Conservation (phyloP, 1,139 yeast genomes). For the Spathaspora sp. region DNA sequence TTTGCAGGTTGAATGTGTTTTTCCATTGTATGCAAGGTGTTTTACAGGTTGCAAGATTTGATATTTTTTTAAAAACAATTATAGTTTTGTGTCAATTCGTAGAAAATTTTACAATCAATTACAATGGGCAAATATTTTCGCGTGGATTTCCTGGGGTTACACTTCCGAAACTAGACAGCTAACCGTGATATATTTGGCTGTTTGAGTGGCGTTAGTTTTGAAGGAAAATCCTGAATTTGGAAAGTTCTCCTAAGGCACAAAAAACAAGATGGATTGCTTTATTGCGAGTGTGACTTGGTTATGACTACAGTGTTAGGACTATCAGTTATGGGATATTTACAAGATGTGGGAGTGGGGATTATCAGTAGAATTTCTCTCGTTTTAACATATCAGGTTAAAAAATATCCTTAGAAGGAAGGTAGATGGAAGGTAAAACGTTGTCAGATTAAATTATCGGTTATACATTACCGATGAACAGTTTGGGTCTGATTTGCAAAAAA, state of each 20-base stretch:
- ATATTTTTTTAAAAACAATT: neutral
- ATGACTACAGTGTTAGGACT: no score
- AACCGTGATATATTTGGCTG: neutral
- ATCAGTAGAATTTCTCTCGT: neutral
- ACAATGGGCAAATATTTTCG: no score
- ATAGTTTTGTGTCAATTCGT: neutral
- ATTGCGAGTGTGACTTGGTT: no score
- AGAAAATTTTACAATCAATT: no score
- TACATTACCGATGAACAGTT: neutral
- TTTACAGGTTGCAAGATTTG: neutral
- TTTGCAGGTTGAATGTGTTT: neutral
- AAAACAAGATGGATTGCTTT: no score
- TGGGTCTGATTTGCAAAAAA: neutral
- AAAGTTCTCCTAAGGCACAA: neutral
- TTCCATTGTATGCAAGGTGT: no score
- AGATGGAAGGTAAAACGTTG: neutral
- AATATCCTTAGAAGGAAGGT: neutral
- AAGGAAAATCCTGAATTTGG: neutral
- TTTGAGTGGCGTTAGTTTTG: neutral
- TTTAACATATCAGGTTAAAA: no score
- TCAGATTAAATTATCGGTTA: neutral
- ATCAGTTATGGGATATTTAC: no score
- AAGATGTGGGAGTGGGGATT: neutral
- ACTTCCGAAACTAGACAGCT: constrained; percentile 3
- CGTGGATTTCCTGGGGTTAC: neutral